These are phyloP conservation scores for Blastobotrys peoriensis DNA, from an alignment of 805 yeast genomes.

Conservation along the genomic window DNA sequence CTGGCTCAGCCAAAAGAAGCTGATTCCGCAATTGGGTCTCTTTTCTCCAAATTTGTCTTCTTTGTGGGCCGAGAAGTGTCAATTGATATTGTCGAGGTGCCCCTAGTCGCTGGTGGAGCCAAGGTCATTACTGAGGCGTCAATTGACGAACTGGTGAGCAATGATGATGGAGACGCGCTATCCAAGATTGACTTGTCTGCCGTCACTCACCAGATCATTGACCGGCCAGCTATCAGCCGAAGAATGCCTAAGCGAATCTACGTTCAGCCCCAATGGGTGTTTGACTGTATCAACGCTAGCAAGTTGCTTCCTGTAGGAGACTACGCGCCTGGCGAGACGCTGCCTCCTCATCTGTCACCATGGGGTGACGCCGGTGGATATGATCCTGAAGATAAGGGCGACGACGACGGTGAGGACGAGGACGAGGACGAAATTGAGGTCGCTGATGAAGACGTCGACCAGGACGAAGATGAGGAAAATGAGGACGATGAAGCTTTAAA, in stretches of 20 bases:
- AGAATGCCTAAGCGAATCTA: conserved; percentile 90
- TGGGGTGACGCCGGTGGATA: conserved; percentile 96
- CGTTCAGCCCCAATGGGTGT: conserved; percentile 96
- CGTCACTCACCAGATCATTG: conserved; percentile 90
- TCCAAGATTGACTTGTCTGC: conserved; percentile 49
- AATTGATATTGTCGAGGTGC: conserved; percentile 81
- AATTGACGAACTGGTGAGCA: conserved; percentile 60
- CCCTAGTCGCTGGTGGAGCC: conserved; percentile 84
- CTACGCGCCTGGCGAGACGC: conserved; percentile 89
- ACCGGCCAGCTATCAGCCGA: conserved; percentile 73
- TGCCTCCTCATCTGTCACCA: conserved; percentile 97
- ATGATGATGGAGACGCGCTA: conserved; percentile 35
- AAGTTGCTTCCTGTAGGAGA: conserved; percentile 67
- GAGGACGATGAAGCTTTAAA: conserved; percentile 43
- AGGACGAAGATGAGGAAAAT: conserved; percentile 49
- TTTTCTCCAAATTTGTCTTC: conserved; percentile 73
- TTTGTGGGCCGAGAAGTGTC: conserved; percentile 95
- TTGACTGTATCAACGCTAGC: conserved; percentile 80
- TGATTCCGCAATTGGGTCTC: conserved; percentile 39
- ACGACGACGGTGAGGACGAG: conserved; percentile 44
- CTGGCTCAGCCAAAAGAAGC: conserved; percentile 56
- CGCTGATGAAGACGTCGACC: conserved; percentile 46
- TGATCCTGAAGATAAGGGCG: conserved; percentile 65
- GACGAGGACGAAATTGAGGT: conserved; percentile 49
- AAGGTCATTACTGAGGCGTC: conserved; percentile 79